A percentile compares a stretch with the other conserved stretches of the same genome.
Conservation (phyloP, 2,329 filamentous ascomycete species). For the Aspergillus pseudoterreus region DNA sequence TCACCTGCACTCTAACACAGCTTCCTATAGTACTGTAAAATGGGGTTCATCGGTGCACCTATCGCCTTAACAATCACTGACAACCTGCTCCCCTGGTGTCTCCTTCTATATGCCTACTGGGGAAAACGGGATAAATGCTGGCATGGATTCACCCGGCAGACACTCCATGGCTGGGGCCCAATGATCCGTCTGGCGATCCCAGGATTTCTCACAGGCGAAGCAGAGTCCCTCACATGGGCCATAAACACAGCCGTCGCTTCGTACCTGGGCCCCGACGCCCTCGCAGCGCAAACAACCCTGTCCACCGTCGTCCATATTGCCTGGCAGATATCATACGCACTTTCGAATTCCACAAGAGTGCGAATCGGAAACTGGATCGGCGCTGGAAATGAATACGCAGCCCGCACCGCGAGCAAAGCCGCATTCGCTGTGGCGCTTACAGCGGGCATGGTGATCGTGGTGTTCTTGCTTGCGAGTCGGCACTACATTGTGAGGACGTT, state of each 20-base stretch:
- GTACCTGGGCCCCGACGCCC: not conserved
- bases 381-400: not conserved
- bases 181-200: not conserved
- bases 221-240: not conserved
- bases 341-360: not conserved
- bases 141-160: not conserved
- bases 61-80: not conserved
- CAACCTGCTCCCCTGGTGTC: not conserved
- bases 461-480: not conserved
- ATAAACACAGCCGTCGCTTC: not conserved
- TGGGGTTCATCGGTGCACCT: not conserved
- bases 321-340: not conserved
- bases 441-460: not conserved
- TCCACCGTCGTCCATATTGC: not conserved
- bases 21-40: not conserved
- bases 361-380: not conserved
- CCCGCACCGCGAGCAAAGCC: not conserved
- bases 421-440: not conserved
- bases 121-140: not conserved
- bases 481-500: not conserved
- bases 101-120: not conserved
- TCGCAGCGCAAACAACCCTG: not conserved
- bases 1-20: not conserved
- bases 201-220: not conserved
- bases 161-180: not conserved